phyloP scores from a whole-genome alignment of 805 yeast species.

The Lipomyces oligophaga region DNA sequence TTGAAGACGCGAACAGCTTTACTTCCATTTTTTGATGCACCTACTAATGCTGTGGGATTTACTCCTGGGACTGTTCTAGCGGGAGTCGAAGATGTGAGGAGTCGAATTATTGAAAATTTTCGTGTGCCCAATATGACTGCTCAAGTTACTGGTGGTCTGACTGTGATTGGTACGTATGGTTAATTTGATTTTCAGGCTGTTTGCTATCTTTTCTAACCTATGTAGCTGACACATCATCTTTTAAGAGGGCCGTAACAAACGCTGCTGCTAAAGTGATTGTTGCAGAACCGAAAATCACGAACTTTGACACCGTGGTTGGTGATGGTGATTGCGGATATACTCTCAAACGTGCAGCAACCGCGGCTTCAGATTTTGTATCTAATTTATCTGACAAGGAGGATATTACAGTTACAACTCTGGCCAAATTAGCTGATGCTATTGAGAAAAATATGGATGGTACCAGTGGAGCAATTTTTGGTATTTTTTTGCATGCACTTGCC shows the following conservation, averaged over 20 bases:
- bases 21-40: slow-evolving; percentile 59
- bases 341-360: slow-evolving; percentile 48
- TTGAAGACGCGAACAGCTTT: slow-evolving; percentile 61
- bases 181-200: too few species aligned
- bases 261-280: too few species aligned
- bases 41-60: slow-evolving; percentile 85
- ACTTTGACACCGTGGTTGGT: slow-evolving; percentile 83
- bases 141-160: too few species aligned
- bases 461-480: slow-evolving; percentile 89
- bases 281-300: slow-evolving; percentile 78
- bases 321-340: slow-evolving; percentile 98
- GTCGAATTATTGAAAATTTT: too few species aligned
- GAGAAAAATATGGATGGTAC: slow-evolving; percentile 93
- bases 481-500: slow-evolving; percentile 72
- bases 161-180: too few species aligned
- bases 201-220: too few species aligned
- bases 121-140: too few species aligned
- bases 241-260: too few species aligned
- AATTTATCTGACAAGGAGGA: slow-evolving; percentile 49
- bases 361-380: slow-evolving; percentile 71
- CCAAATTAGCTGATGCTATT: slow-evolving; percentile 58
- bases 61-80: too few species aligned
- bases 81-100: too few species aligned
- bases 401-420: slow-evolving; percentile 5
- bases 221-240: too few species aligned